Percentiles rank a stretch among this genome's conserved stretches.
These are phyloP conservation scores for Aspergillus novofumigatus DNA, from an alignment of 2,329 filamentous ascomycete species.

Conservation along the genomic window DNA sequence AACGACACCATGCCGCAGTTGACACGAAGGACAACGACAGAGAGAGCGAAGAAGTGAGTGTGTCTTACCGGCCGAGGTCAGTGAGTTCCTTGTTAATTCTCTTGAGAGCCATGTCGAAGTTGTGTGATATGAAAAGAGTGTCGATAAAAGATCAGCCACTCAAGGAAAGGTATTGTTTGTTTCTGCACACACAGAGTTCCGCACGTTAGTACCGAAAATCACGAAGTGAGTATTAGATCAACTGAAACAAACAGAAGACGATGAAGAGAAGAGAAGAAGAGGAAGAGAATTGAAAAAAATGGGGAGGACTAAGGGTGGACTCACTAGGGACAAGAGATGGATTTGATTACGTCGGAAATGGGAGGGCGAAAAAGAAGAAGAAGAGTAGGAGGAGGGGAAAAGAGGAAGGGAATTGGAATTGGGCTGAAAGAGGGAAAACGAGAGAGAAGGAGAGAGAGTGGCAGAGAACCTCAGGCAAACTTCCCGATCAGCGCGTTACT, in stretches of 20 bases:
- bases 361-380: conserved; percentile 24
- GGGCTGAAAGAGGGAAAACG: conserved; percentile 13
- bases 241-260: not conserved
- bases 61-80: conserved; percentile 48
- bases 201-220: conserved; percentile 4
- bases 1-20: conserved; percentile 1
- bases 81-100: conserved; percentile 53
- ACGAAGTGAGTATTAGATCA: not conserved
- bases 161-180: conserved; percentile 12
- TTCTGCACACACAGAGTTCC: conserved; percentile 13
- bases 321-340: conserved; percentile 5
- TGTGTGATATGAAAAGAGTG: conserved; percentile 12
- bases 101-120: conserved; percentile 46
- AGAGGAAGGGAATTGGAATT: conserved; percentile 13
- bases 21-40: conserved; percentile 1
- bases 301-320: conserved; percentile 5
- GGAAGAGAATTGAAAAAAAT: conserved; percentile 6
- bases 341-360: conserved; percentile 31
- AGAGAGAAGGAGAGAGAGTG: conserved; percentile 4
- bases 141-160: conserved; percentile 1
- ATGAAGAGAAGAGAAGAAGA: conserved; percentile 10
- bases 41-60: conserved; percentile 7
- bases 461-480: conserved; percentile 1
- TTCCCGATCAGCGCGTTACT: not conserved
- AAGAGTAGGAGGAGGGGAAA: conserved; percentile 21